Conservation (phyloP, 139 green algal species). For the Chlamydomonas sp. region DNA sequence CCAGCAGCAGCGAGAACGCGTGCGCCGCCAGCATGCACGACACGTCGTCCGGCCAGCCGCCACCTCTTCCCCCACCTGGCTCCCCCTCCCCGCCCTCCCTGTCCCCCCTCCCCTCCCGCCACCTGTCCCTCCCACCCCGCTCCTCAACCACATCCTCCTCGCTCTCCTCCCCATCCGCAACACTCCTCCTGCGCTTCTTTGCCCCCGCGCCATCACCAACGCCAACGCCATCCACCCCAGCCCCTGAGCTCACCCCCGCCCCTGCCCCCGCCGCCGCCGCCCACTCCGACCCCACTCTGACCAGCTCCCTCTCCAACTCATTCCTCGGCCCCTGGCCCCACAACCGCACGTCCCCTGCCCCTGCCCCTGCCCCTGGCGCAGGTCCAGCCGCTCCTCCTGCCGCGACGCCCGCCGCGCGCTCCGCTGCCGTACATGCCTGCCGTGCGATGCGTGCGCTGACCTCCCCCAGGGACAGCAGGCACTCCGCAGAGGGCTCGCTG, state of each 20-base stretch:
- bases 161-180: background rate
- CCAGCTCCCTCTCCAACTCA: too few species aligned
- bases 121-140: background rate
- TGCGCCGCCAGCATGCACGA: conserved; percentile 12
- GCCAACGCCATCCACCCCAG: background rate
- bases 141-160: background rate
- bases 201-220: background rate
- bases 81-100: background rate
- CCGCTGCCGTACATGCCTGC: background rate
- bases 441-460: conserved; percentile 1
- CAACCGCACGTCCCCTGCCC: too few species aligned
- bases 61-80: too few species aligned
- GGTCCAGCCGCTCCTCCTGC: background rate
- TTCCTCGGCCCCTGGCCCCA: too few species aligned
- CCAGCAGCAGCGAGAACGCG: conserved; percentile 17
- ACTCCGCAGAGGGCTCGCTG: conserved; percentile 5
- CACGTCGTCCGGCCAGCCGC: background rate
- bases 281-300: too few species aligned
- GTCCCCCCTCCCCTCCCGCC: background rate
- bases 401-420: background rate
- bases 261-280: too few species aligned
- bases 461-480: conserved; percentile 19
- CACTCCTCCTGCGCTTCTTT: background rate
- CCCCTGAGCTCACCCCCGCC: background rate
- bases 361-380: too few species aligned